A percentile compares a stretch with the other conserved stretches of the same genome.
Conservation (phyloP, 306 rosid species). For the Rubus parviflorus region DNA sequence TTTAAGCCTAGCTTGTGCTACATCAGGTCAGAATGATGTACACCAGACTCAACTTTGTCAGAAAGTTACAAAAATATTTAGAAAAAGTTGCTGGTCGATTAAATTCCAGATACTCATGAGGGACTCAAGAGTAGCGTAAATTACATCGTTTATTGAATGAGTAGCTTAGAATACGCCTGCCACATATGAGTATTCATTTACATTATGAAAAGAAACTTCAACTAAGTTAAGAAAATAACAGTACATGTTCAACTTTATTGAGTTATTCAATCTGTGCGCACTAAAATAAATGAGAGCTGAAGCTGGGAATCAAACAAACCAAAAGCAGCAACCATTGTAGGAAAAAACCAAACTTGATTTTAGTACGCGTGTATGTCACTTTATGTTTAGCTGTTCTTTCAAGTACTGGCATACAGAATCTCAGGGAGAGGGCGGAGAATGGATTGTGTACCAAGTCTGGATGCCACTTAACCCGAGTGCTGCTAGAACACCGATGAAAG, state of each 20-base stretch:
- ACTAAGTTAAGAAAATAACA: background rate
- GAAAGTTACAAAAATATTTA: no score
- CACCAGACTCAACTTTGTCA: background rate
- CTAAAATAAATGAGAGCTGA: background rate
- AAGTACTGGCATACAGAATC: slow-evolving; percentile 2
- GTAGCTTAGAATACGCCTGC: background rate
- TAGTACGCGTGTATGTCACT: background rate
- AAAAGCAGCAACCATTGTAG: background rate
- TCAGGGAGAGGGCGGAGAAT: background rate
- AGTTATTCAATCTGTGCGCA: no score
- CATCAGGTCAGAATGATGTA: background rate
- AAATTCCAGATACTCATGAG: background rate
- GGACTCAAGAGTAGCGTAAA: background rate
- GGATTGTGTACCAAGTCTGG: slow-evolving; percentile 12
- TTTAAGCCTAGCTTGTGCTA: background rate
- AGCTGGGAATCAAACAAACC: background rate
- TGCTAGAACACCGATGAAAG: slow-evolving; percentile 3
- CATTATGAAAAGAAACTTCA: background rate
- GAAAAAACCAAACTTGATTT: background rate
- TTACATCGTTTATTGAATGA: background rate
- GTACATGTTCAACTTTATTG: background rate
- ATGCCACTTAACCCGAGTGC: slow-evolving; percentile 16
- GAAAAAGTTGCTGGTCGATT: background rate
- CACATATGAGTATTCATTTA: background rate
- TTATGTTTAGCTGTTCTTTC: background rate